Base-by-base conservation (phyloP, 768 basidiomycete species). In the Rhodotorula toruloides region DNA sequence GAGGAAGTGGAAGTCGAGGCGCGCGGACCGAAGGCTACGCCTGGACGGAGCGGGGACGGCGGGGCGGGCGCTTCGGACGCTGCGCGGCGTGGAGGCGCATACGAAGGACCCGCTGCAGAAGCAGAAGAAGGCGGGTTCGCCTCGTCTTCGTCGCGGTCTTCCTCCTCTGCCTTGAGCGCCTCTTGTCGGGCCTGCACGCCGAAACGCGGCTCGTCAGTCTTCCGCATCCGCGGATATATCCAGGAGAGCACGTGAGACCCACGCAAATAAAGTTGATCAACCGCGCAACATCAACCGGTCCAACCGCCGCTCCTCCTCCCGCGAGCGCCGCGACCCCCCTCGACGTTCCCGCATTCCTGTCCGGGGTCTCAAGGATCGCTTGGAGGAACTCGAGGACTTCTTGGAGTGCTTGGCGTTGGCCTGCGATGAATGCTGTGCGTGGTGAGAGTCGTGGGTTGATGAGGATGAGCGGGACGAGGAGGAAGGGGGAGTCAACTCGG, bases 371-470 rank as follows among this genome's bases (percentile, higher is more conserved):
- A 39, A 71, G 63, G 25, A 59, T 47, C 9, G 70, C 60, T 46
- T 71, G 69, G 19, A 71, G 29, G 52, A 67, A 67, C 59, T 71
- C 70, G 62, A 71, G 70, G 2, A 71, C 70, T 34, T 71, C 70
- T 36, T 67, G 65, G 11, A 71, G 40, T 2, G 70, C 70, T 54
- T 71, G 65, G 21, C 63, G 63, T 65, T 71, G 67, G 4, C 70
- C 70, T 1, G 62, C 63, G 25, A 63, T 59, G 63, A 61, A 71
- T 0, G 70, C 70, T 71, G 56, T 17, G 21, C 17, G 16, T 7
- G 29, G 2, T 14, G 39, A 11, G 27, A 11, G n/a, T n/a, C 17
- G 48, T 11, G 54, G n/a, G 22, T 16, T 34, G 40, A 56, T 32
- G 1, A 34, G 53, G 17, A 4, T 17, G 29, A 39, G n/a, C 3